phyloP scores from a whole-genome alignment of 2,329 filamentous ascomycete species.

The Hortaea sp. region DNA sequence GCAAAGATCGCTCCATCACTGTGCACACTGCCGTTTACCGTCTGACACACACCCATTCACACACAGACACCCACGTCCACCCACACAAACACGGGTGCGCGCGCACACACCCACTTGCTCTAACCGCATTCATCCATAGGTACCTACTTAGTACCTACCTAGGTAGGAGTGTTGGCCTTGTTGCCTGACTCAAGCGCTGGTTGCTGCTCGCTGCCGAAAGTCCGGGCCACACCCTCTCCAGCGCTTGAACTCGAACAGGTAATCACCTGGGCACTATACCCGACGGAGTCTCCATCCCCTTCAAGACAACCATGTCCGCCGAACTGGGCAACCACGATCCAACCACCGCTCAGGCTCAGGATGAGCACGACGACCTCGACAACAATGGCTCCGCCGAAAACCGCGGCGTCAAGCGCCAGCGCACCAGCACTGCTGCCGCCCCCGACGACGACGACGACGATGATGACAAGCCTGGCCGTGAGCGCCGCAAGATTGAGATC shows the following conservation, averaged over 20 bases:
- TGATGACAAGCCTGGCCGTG: constrained; percentile 93
- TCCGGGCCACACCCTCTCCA: not conserved
- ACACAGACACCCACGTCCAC: too few relatives aligned
- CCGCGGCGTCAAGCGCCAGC: constrained; percentile 82
- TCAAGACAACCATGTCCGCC: constrained; percentile 9
- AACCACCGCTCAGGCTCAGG: constrained; percentile 38
- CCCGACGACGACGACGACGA: constrained; percentile 98
- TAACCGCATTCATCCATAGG: not conserved
- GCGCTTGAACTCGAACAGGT: not conserved
- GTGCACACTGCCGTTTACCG: too few relatives aligned
- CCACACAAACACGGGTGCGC: too few relatives aligned
- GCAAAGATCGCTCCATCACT: too few relatives aligned
- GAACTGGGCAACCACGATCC: constrained; percentile 13
- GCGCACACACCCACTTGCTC: not conserved
- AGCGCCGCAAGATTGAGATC: constrained; percentile 99
- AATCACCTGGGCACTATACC: constrained; percentile 1
- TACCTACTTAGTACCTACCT: too few relatives aligned
- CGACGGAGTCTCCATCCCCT: not conserved
- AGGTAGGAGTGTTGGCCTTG: not conserved
- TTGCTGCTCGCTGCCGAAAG: not conserved
- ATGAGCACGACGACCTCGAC: constrained; percentile 46
- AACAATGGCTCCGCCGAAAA: constrained; percentile 56
- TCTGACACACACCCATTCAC: too few relatives aligned
- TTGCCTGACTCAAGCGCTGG: not conserved
- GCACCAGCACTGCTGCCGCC: constrained; percentile 58